Conservation (phyloP, 2,329 filamentous ascomycete genomes). For the Hypomyces perniciosus region DNA sequence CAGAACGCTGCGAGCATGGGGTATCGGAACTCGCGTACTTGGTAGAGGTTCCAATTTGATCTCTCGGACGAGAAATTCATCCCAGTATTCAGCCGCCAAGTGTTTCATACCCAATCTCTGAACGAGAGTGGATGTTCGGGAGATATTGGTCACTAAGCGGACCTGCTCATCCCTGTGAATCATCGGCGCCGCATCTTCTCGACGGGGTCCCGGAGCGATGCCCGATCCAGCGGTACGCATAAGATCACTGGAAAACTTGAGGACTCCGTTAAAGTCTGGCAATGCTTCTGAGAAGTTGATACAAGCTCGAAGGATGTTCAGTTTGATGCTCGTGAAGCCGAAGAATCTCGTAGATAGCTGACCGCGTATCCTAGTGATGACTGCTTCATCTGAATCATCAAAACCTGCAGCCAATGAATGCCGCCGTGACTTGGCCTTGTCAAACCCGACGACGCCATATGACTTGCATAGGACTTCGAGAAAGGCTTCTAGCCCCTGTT, state of each 20-base stretch:
- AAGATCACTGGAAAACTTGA: constrained; percentile 79
- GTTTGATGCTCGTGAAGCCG: constrained; percentile 73
- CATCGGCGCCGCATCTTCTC: constrained; percentile 62
- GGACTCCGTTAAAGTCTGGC: constrained; percentile 84
- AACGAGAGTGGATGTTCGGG: constrained; percentile 73
- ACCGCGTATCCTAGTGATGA: constrained; percentile 52
- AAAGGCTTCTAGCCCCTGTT: constrained; percentile 59
- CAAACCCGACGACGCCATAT: constrained; percentile 56
- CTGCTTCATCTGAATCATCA: constrained; percentile 46
- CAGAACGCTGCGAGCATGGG: constrained; percentile 54
- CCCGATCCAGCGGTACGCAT: constrained; percentile 77
- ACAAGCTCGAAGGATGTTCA: constrained; percentile 82
- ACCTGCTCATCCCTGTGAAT: constrained; percentile 79
- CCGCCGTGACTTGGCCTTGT: constrained; percentile 26
- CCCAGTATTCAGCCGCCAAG: constrained; percentile 85
- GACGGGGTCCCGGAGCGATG: constrained; percentile 64
- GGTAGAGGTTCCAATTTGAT: constrained; percentile 63
- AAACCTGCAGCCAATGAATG: constrained; percentile 16
- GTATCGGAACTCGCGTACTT: constrained; percentile 55
- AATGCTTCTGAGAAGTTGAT: constrained; percentile 91
- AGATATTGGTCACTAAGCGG: constrained; percentile 76
- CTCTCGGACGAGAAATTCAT: constrained; percentile 83
- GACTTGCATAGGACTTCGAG: constrained; percentile 55
- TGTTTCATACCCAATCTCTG: constrained; percentile 65
- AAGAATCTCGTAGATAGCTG: constrained; percentile 59